phyloP scores from a whole-genome alignment of 495 filamentous ascomycete species.

The Xylaria longipes region DNA sequence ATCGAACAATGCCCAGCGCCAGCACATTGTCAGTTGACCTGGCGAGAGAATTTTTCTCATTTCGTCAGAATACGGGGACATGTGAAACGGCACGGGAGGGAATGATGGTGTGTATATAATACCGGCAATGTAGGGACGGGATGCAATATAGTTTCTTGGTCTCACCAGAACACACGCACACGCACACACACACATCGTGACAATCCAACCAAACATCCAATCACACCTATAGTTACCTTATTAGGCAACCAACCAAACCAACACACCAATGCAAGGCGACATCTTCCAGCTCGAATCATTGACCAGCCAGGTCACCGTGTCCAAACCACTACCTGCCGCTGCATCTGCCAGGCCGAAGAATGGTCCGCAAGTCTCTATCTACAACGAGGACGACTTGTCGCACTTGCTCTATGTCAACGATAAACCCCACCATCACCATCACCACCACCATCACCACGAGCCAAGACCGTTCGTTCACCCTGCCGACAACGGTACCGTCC shows the following conservation, averaged over 20 bases:
- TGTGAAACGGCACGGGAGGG: background rate
- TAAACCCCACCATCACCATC: constrained; percentile 33
- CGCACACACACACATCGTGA: background rate
- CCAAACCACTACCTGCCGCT: constrained; percentile 21
- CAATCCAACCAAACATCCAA: background rate
- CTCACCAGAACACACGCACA: constrained; percentile 10
- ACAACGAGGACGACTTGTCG: constrained; percentile 52
- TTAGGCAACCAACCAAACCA: constrained; percentile 6
- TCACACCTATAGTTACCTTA: constrained; percentile 4
- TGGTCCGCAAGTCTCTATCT: constrained; percentile 46
- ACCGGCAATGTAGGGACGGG: background rate
- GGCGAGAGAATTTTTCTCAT: background rate
- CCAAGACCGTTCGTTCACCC: constrained; percentile 16
- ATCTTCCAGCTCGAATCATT: constrained; percentile 40
- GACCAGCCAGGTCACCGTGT: constrained; percentile 25
- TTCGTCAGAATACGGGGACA: background rate
- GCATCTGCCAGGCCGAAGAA: constrained; percentile 19
- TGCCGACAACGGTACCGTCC: constrained; percentile 29
- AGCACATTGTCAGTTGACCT: constrained; percentile 17
- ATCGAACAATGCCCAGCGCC: constrained; percentile 1
- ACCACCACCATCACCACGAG: constrained; percentile 30
- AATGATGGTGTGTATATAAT: constrained; percentile 23
- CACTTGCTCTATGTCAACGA: constrained; percentile 40
- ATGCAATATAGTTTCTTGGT: constrained; percentile 12
- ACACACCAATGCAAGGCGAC: constrained; percentile 38